phyloP scores from a whole-genome alignment of 192 early-diverging fungal species.

The Entomortierella parvispora region DNA sequence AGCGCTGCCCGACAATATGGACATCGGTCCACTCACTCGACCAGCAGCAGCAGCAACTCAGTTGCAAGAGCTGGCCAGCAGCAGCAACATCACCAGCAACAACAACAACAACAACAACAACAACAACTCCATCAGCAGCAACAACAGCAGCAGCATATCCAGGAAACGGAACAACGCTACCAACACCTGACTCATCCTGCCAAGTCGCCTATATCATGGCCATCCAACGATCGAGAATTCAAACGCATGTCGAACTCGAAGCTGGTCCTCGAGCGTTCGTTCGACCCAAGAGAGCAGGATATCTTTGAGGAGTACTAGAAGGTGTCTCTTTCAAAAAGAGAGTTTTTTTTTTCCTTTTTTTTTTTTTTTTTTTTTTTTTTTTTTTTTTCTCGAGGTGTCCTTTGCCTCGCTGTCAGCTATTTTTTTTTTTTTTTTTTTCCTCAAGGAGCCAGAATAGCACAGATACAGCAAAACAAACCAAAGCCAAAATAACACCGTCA shows the following conservation, averaged over 20 bases:
- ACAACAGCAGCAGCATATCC: constrained; percentile 2
- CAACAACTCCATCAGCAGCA: constrained; percentile 12
- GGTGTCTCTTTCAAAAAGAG: no score
- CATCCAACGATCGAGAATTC: constrained; percentile 44
- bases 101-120: constrained; percentile 17
- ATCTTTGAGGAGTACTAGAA: constrained; percentile 39
- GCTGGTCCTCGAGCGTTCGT: constrained; percentile 40
- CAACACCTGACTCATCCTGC: neutral
- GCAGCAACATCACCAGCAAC: neutral
- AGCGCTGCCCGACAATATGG: neutral
- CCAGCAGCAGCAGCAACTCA: neutral
- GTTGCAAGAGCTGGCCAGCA: neutral
- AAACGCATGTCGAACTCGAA: constrained; percentile 51
- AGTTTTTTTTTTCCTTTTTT: constrained; percentile 9
- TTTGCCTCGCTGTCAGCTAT: neutral
- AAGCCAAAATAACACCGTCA: no score
- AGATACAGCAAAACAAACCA: neutral
- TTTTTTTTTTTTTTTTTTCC: constrained; percentile 9
- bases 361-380: neutral
- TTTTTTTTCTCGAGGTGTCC: neutral
- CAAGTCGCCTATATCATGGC: constrained; percentile 27
- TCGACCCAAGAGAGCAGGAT: constrained; percentile 33
- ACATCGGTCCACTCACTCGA: neutral
- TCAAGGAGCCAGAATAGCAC: neutral
- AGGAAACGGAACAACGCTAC: neutral